Evolutionary conservation across 164 flowering plant genomes (phyloP).

Genomic region (Litsea cubeba): DNA sequence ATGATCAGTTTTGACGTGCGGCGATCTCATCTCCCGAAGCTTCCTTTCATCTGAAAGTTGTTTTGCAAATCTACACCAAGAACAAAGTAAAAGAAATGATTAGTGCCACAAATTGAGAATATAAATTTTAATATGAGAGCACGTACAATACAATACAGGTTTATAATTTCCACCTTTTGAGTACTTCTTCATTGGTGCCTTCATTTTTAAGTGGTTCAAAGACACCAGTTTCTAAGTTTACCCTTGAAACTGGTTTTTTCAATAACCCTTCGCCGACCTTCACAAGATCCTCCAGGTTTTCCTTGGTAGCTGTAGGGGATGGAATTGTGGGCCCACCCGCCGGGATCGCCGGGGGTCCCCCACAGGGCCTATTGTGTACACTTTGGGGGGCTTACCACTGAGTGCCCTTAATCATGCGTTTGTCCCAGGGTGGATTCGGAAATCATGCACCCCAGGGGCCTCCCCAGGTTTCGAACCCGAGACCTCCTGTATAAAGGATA

Average conservation of each 20-base stretch:
- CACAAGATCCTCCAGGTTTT: conserved; percentile 20
- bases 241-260: conserved; percentile 15
- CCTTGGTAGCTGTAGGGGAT: too few species aligned
- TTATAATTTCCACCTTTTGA: conserved; percentile 11
- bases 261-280: conserved; percentile 16
- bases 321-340: too few species aligned
- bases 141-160: background rate
- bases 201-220: conserved; percentile 12
- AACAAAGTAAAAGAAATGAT: background rate
- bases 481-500: too few species aligned
- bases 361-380: too few species aligned
- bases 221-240: conserved; percentile 22
- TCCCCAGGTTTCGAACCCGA: too few species aligned
- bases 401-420: too few species aligned
- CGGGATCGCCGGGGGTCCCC: too few species aligned
- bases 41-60: conserved; percentile 7
- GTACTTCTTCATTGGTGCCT: conserved; percentile 21
- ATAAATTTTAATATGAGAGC: background rate
- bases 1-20: background rate
- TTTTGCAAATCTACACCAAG: conserved; percentile 5
- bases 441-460: too few species aligned
- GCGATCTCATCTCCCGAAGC: conserved; percentile 3
- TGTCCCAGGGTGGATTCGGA: too few species aligned
- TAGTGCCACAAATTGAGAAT: background rate
- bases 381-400: too few species aligned